These are phyloP conservation scores for Claviceps humidiphila DNA, from an alignment of 2,329 filamentous ascomycete genomes.

Conservation along the genomic window DNA sequence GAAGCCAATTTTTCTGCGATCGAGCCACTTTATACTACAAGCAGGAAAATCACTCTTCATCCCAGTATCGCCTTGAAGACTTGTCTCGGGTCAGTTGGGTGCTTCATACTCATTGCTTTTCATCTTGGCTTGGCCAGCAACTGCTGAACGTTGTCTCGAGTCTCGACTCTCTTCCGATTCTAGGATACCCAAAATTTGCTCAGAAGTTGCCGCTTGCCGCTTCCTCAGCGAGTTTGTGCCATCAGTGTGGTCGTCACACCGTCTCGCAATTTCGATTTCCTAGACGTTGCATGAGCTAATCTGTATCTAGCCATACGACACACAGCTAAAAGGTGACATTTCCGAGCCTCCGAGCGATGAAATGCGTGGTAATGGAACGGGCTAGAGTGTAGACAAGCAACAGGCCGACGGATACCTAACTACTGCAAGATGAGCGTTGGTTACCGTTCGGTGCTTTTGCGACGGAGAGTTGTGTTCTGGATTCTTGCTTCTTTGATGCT, in stretches of 20 bases:
- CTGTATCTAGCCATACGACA: neutral
- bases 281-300: neutral
- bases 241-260: neutral
- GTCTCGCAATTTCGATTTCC: neutral
- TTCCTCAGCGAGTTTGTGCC: slow-evolving; percentile 1
- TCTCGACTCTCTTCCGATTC: neutral
- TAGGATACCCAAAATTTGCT: neutral
- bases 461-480: neutral
- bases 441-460: neutral
- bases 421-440: neutral
- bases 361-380: neutral
- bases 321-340: neutral
- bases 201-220: neutral
- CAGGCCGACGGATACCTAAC: no score
- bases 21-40: no score
- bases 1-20: no score
- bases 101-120: neutral
- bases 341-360: neutral
- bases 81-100: neutral
- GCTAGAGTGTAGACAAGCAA: neutral
- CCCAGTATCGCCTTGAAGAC: neutral
- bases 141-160: neutral
- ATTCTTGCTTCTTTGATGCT: neutral
- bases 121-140: neutral
- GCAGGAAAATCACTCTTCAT: no score